Evolutionary conservation across 2,329 filamentous ascomycete genomes (phyloP), one percentile per base, ranked within the genome.

Genomic region (Pseudocercospora fuligena): DNA sequence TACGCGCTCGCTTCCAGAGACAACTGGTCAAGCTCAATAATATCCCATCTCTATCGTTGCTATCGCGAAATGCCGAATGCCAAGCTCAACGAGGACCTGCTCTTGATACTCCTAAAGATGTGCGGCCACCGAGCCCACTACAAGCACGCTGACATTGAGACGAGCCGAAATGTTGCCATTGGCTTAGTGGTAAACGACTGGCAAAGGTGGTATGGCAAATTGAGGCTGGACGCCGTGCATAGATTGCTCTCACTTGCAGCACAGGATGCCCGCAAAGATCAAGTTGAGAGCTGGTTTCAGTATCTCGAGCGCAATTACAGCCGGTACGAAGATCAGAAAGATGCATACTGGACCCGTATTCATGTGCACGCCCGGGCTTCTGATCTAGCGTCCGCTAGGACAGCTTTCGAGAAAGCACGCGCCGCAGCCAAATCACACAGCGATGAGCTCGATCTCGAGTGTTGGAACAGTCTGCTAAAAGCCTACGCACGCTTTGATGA

Each of bases 391-490:
- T 82, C 86, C 60, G 87, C 90, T 0, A 80, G 86, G 59, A 77
- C 81, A 21, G 85, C 89, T 40, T 90, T 97, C 67, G 75, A 87
- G 56, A 82, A 84, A n/a, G 87, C 95, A 64, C 75, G 77, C 25
- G 70, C 81, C 49, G n/a, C 66, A n/a, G 68, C 71, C 6, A 60
- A 23, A 19, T 61, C 62, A 40, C 65, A 75, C n/a, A 64, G 60
- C n/a, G 65, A 72, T 29, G 19, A 51, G 12, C 90, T 89, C 6
- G 87, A 88, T 69, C 77, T 85, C 1, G 76, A 83, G 40, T 88
- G 86, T 69, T 97, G 91, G 90, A 97, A 97, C 74, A 88, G 89
- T 23, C 79, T 97, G 29, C 82, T 98, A 54, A 88, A 90, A 73
- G 89, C 90, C 2, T 87, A 93, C 78, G 84, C 85, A 19, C 88